Evolutionary conservation across 495 filamentous ascomycete species (phyloP), one percentile per base, ranked within the genome.

Genomic region (Paragyromitra xinjiangensis): DNA sequence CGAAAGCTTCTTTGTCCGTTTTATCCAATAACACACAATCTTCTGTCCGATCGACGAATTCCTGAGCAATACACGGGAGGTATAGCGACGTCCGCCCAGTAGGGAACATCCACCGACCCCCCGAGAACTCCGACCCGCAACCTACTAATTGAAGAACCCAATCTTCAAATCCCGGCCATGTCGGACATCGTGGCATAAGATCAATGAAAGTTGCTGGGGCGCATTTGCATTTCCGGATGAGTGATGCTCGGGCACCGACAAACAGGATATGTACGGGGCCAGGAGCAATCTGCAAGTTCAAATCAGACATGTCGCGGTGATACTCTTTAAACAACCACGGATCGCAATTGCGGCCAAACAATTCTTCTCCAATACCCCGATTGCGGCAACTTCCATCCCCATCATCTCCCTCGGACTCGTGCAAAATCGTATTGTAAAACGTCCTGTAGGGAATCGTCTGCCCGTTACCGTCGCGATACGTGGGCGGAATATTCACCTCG

Each of bases 131-230:
- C 48, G 67, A 29, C 12, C 67, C 67, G 26, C 67, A 70, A 3
- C 50, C 50, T 0, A 70, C 39, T 5, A 70, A 26, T 44, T 70
- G 48, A n/a, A 59, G 50, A 19, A 70, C 51, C 67, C 51, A 70
- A n/a, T 59, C 12, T 44, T 70, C 67, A 6, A 70, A 42, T 22
- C 24, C 67, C 16, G 67, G 67, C 67, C 67, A 70, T 61, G 51
- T 44, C 24, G 67, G 53, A 42, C 48, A 70, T 50, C 29, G 22
- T 6, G 67, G 51, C 24, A 70, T 70, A 19, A 68, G 44, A 29
- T 44, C 8, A 50, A 24, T n/a, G 39, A 8, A 51, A 48, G 50
- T 24, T 3, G 42, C 64, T 6, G 39, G 64, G 39, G 42, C 53
- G 64, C 42, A 68, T 45, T 29, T 34, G 44, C 45, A 68, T 37